phyloP scores from a whole-genome alignment of 768 basidiomycete species.

The Cyclocybe cylindracea region DNA sequence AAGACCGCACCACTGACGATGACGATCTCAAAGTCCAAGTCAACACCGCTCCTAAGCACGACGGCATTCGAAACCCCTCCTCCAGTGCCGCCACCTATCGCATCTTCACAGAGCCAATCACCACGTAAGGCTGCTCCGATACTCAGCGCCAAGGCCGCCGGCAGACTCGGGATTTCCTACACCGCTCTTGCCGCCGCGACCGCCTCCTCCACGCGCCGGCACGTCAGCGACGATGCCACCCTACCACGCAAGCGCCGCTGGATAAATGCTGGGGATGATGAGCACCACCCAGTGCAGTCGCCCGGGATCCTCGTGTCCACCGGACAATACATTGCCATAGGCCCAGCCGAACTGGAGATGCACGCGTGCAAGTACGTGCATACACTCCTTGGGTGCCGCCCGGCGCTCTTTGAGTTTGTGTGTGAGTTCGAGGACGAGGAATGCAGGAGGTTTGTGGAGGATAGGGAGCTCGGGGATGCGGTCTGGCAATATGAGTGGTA shows the following conservation, averaged over 20 bases:
- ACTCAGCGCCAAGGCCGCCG: slow-evolving; percentile 42
- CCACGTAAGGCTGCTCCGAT: slow-evolving; percentile 4
- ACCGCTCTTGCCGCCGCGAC: slow-evolving; percentile 31
- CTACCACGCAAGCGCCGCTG: no score
- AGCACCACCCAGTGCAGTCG: slow-evolving; percentile 43
- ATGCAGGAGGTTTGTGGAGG: slow-evolving; percentile 32
- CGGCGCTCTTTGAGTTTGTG: slow-evolving; percentile 56
- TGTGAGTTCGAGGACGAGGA: slow-evolving; percentile 35
- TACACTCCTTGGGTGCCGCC: slow-evolving; percentile 60
- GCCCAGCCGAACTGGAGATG: slow-evolving; percentile 67
- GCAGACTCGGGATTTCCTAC: slow-evolving; percentile 39
- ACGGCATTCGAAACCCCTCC: not conserved
- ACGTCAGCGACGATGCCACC: slow-evolving; percentile 5
- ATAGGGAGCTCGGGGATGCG: slow-evolving; percentile 38
- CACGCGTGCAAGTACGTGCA: slow-evolving; percentile 74
- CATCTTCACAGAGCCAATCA: not conserved
- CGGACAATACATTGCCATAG: slow-evolving; percentile 57
- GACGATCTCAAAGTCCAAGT: not conserved
- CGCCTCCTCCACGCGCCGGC: slow-evolving; percentile 22
- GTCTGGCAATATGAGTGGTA: slow-evolving; percentile 65
- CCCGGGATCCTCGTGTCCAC: slow-evolving; percentile 65
- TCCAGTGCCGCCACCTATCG: not conserved
- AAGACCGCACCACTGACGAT: not conserved
- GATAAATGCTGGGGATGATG: not conserved
- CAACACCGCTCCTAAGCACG: not conserved